These are phyloP conservation scores for Echria macrotheca DNA, from an alignment of 495 filamentous ascomycete genomes.

Conservation along the genomic window DNA sequence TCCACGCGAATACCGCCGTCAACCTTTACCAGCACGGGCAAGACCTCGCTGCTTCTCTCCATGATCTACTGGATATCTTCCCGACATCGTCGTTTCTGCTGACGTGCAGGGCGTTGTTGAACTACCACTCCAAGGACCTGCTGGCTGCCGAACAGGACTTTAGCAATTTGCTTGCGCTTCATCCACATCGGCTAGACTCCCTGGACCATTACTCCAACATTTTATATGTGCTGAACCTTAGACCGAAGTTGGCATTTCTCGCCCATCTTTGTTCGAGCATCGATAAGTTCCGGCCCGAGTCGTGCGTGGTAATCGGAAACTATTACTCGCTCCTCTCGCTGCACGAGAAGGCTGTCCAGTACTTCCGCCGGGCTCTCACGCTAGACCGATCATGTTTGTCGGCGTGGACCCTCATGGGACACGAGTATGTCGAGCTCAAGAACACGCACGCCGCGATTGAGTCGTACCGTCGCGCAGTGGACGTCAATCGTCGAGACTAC, in stretches of 20 bases:
- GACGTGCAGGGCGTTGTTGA: constrained; percentile 79
- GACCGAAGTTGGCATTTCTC: constrained; percentile 85
- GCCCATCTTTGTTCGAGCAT: constrained; percentile 83
- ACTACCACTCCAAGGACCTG: constrained; percentile 93
- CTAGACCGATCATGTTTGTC: constrained; percentile 87
- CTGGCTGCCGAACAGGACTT: constrained; percentile 83
- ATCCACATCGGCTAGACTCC: constrained; percentile 84
- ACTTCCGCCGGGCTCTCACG: constrained; percentile 94
- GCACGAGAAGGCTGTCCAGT: constrained; percentile 97
- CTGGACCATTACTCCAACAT: constrained; percentile 96
- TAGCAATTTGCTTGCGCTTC: constrained; percentile 65
- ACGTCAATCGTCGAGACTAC: constrained; percentile 94
- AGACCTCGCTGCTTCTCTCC: constrained; percentile 63
- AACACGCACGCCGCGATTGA: constrained; percentile 99
- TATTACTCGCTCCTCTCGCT: constrained; percentile 91
- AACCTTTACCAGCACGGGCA: constrained; percentile 84
- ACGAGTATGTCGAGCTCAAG: constrained; percentile 98
- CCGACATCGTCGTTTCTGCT: constrained; percentile 82
- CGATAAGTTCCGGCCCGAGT: constrained; percentile 95
- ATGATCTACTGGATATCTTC: constrained; percentile 74
- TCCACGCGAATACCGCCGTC: constrained; percentile 82
- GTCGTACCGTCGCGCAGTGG: constrained; percentile 91
- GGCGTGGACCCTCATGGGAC: constrained; percentile 98
- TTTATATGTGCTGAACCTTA: constrained; percentile 81
- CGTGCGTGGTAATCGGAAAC: constrained; percentile 94